Evolutionary conservation across 2,329 filamentous ascomycete genomes (phyloP).

Genomic region (Arachnopeziza araneosa): DNA sequence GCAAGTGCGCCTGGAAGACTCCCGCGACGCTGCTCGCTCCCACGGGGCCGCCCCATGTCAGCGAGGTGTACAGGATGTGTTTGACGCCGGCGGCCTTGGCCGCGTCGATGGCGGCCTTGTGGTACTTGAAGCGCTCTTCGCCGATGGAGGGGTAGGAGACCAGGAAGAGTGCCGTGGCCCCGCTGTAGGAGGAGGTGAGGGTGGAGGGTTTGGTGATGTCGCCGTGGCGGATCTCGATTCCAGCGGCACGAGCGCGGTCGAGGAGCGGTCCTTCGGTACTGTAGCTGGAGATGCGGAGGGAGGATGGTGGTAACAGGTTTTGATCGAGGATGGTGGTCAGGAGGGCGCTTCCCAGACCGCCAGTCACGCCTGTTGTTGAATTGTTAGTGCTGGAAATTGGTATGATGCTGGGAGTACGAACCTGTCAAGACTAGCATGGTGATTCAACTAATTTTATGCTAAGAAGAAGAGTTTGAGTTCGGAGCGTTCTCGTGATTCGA

Average conservation of each 20-base stretch:
- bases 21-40: slow-evolving; percentile 3
- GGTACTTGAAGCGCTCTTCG: slow-evolving; percentile 4
- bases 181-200: not conserved
- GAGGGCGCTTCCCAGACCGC: too few species aligned
- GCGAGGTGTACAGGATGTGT: slow-evolving; percentile 32
- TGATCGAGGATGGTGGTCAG: not conserved
- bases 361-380: too few species aligned
- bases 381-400: too few species aligned
- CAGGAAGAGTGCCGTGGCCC: not conserved
- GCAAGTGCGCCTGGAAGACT: slow-evolving; percentile 15
- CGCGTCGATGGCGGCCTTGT: slow-evolving; percentile 24
- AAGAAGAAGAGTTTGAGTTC: too few species aligned
- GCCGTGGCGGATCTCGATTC: not conserved
- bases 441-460: too few species aligned
- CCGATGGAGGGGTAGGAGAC: not conserved
- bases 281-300: not conserved
- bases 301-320: not conserved
- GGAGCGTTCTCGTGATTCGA: too few species aligned
- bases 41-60: slow-evolving; percentile 17
- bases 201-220: not conserved
- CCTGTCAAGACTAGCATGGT: too few species aligned
- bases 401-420: too few species aligned
- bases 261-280: not conserved
- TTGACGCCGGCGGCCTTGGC: slow-evolving; percentile 28
- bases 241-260: not conserved